Evolutionary conservation across 1,139 yeast species (phyloP).

Genomic region (Protomyces inundatus): DNA sequence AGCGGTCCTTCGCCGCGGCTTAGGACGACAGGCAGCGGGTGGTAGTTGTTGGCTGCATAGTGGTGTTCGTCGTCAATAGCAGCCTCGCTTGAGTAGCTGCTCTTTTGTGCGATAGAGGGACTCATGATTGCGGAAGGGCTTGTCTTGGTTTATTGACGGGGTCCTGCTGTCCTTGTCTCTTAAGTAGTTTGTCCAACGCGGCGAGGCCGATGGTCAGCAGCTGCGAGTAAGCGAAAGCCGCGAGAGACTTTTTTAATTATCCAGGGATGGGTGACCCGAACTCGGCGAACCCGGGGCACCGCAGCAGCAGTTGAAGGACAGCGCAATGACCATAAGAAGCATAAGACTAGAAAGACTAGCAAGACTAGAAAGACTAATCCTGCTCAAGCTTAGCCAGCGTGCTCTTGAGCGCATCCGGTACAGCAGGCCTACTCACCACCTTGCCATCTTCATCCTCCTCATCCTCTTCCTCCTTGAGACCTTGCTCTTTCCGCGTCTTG

Average conservation of each 20-base stretch:
- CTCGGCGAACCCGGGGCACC: too few relatives aligned
- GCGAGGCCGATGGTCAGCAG: too few relatives aligned
- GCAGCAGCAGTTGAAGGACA: too few relatives aligned
- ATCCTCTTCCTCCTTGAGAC: background rate
- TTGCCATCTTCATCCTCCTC: conserved; percentile 1
- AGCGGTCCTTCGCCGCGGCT: conserved; percentile 82
- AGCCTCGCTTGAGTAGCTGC: conserved; percentile 12
- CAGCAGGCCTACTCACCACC: background rate
- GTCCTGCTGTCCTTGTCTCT: too few relatives aligned
- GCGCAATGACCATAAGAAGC: too few relatives aligned
- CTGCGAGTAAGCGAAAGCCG: too few relatives aligned
- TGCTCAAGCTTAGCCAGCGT: conserved; percentile 27
- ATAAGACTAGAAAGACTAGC: too few relatives aligned
- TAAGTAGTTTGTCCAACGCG: too few relatives aligned
- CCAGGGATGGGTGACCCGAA: too few relatives aligned
- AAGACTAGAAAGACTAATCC: background rate
- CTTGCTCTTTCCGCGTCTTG: conserved; percentile 25
- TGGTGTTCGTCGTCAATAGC: conserved; percentile 58
- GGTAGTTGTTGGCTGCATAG: conserved; percentile 94
- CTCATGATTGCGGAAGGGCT: background rate
- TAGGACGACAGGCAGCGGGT: conserved; percentile 92
- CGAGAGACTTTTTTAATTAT: too few relatives aligned
- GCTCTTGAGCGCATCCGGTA: conserved; percentile 7
- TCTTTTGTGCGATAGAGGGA: conserved; percentile 22
- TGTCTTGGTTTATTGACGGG: background rate